Percentiles rank a stretch among this genome's conserved stretches.
These are phyloP conservation scores for Spironucleus salmonicida DNA, from an alignment of 208 protist genomes.

Conservation along the genomic window DNA sequence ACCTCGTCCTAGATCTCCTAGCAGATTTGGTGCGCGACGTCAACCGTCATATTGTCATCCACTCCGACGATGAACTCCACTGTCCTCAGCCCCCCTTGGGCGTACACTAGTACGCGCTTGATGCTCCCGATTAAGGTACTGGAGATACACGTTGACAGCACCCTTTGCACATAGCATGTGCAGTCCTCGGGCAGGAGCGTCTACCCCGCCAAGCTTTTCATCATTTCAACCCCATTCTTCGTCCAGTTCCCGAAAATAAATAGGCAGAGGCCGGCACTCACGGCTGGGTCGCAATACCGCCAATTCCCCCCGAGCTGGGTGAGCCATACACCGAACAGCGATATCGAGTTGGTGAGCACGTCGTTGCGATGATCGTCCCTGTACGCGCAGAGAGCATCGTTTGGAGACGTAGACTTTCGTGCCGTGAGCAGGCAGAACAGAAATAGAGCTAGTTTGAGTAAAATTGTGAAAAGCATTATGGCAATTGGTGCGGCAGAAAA, in stretches of 20 bases:
- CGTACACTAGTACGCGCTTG: not conserved
- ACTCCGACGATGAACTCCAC: not conserved
- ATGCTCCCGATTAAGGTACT: not conserved
- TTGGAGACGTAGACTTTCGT: too few relatives aligned
- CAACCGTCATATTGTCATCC: not conserved
- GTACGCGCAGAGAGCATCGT: not conserved
- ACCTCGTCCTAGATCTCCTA: not conserved
- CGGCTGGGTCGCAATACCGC: constrained; percentile 4
- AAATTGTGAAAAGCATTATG: not conserved
- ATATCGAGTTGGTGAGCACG: not conserved
- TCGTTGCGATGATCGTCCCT: constrained; percentile 27
- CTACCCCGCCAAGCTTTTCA: not conserved
- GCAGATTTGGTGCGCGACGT: not conserved
- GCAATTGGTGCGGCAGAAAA: not conserved
- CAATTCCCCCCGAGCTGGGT: not conserved
- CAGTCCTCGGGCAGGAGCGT: not conserved
- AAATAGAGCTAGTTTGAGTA: constrained; percentile 5
- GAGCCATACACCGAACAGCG: not conserved
- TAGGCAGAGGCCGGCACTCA: not conserved
- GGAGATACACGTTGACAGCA: not conserved
- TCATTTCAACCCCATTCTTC: not conserved
- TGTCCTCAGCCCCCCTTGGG: not conserved
- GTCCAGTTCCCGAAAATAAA: constrained; percentile 13
- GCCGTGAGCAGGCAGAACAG: not conserved
- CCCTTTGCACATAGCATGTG: not conserved